These are phyloP conservation scores for Aspergillus sp. DNA, from an alignment of 2,329 filamentous ascomycete genomes.

Conservation along the genomic window DNA sequence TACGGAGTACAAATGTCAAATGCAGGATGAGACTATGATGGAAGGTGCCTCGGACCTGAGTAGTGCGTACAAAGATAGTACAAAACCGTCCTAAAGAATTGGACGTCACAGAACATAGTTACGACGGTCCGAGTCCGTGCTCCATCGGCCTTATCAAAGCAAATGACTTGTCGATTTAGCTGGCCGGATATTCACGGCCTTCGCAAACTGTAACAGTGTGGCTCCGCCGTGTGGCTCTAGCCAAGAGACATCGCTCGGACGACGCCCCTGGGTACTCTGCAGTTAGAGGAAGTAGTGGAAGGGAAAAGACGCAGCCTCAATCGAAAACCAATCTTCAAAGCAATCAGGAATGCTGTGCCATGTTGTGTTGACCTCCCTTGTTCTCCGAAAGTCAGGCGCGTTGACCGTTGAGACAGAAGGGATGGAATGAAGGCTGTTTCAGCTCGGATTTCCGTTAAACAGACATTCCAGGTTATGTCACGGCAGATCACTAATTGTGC, in stretches of 20 bases:
- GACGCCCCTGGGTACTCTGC: neutral
- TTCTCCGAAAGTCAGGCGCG: neutral
- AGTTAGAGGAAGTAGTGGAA: neutral
- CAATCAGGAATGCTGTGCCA: neutral
- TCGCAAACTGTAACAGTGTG: neutral
- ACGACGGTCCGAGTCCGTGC: neutral
- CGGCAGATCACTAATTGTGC: neutral
- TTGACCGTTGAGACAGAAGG: constrained; percentile 18
- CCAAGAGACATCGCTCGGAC: neutral
- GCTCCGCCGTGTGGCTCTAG: neutral
- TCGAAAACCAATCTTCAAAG: too few relatives aligned
- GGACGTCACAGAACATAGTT: neutral
- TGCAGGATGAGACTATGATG: neutral
- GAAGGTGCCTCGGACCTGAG: neutral
- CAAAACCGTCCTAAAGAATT: neutral
- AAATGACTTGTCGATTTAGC: neutral
- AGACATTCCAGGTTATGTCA: constrained; percentile 7
- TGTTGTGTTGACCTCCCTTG: neutral
- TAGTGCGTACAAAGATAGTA: neutral
- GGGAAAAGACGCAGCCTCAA: neutral
- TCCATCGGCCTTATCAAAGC: neutral
- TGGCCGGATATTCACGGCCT: neutral
- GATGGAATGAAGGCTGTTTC: constrained; percentile 16
- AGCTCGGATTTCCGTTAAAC: neutral
- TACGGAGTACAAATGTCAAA: neutral